Conservation (phyloP, 257 asterid species). For the Salvia rosmarinus region DNA sequence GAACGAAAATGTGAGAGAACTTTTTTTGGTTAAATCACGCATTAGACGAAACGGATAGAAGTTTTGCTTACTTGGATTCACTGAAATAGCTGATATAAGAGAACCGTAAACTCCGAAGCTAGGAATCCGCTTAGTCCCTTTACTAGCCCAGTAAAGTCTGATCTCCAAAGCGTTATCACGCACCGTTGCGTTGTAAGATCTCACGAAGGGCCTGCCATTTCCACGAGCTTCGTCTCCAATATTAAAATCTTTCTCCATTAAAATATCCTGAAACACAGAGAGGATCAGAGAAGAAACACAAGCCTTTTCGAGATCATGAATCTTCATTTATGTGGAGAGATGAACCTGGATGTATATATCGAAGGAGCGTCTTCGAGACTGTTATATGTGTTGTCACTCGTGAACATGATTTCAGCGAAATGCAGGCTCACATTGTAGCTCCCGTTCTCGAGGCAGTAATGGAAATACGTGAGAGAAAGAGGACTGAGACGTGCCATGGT, state of each 20-base stretch:
- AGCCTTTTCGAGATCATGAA: conserved; percentile 11
- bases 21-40: neutral
- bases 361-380: conserved; percentile 78
- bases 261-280: conserved; percentile 50
- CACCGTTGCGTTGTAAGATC: conserved; percentile 57
- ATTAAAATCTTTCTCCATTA: conserved; percentile 65
- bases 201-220: conserved; percentile 54
- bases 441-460: conserved; percentile 78
- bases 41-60: neutral
- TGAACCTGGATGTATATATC: conserved; percentile 83
- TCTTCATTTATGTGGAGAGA: conserved; percentile 6
- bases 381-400: conserved; percentile 56
- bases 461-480: conserved; percentile 74
- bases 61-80: conserved; percentile 60
- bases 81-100: conserved; percentile 84
- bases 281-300: conserved; percentile 22
- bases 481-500: conserved; percentile 73
- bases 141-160: conserved; percentile 84
- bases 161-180: conserved; percentile 63
- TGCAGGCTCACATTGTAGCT: conserved; percentile 68
- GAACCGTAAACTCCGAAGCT: conserved; percentile 77
- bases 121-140: conserved; percentile 89
- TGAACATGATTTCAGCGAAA: conserved; percentile 76
- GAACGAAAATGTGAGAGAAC: neutral
- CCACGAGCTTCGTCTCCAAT: conserved; percentile 78